These are phyloP conservation scores for Fusarium sp. DNA, from an alignment of 2,329 filamentous ascomycete genomes.

Conservation along the genomic window DNA sequence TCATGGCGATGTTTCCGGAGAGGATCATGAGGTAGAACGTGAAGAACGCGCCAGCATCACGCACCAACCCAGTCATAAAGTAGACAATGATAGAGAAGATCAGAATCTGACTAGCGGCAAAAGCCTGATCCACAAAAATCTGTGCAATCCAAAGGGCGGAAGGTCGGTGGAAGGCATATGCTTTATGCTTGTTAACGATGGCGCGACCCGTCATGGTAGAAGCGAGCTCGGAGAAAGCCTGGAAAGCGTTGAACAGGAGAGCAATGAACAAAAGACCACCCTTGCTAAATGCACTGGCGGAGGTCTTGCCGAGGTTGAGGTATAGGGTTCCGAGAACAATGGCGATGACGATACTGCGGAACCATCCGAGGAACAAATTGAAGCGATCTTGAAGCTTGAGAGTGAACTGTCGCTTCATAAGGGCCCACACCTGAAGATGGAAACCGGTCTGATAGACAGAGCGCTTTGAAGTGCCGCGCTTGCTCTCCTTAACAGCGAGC, in stretches of 20 bases:
- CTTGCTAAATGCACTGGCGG: slow-evolving; percentile 80
- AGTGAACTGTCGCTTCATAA: slow-evolving; percentile 86
- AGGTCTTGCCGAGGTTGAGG: slow-evolving; percentile 73
- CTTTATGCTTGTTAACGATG: slow-evolving; percentile 86
- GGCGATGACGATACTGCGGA: slow-evolving; percentile 75
- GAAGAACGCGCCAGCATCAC: slow-evolving; percentile 82
- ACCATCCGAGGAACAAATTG: slow-evolving; percentile 79
- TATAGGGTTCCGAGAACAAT: slow-evolving; percentile 85
- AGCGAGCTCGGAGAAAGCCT: slow-evolving; percentile 82
- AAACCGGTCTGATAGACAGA: slow-evolving; percentile 89
- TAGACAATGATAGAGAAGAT: slow-evolving; percentile 82
- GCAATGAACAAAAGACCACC: slow-evolving; percentile 85
- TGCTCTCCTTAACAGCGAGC: slow-evolving; percentile 79
- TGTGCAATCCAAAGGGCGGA: slow-evolving; percentile 87
- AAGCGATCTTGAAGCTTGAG: slow-evolving; percentile 90
- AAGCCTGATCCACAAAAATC: slow-evolving; percentile 81
- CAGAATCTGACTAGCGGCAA: slow-evolving; percentile 76
- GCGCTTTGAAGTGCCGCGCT: slow-evolving; percentile 78
- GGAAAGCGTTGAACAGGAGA: slow-evolving; percentile 88
- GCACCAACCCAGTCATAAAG: slow-evolving; percentile 78
- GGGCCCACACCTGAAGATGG: slow-evolving; percentile 82
- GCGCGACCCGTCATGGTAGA: slow-evolving; percentile 80
- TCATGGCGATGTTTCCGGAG: slow-evolving; percentile 77
- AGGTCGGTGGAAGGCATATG: slow-evolving; percentile 85
- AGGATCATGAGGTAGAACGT: slow-evolving; percentile 80